Conservation (phyloP, 192 early-diverging fungal genomes). For the Umbelopsis sp. region DNA sequence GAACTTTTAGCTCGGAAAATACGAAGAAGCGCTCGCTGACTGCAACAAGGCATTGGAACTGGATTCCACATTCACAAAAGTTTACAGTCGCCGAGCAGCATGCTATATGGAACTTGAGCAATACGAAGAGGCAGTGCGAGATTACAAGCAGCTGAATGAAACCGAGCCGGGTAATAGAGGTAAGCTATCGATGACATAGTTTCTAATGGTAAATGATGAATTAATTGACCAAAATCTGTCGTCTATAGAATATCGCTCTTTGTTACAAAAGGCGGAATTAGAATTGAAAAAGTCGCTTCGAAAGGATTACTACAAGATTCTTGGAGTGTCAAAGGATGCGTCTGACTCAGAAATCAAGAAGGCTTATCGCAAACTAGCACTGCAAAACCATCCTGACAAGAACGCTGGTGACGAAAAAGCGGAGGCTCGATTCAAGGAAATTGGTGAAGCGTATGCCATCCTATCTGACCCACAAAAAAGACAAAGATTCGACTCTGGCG, state of each 20-base stretch:
- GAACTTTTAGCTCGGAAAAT: slow-evolving; percentile 49
- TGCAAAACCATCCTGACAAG: slow-evolving; percentile 93
- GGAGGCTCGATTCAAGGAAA: slow-evolving; percentile 83
- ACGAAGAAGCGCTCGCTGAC: slow-evolving; percentile 61
- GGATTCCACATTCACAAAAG: slow-evolving; percentile 66
- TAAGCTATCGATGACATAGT: slow-evolving; percentile 23
- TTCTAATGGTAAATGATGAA: neutral
- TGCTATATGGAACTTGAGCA: slow-evolving; percentile 70
- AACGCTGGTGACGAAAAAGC: slow-evolving; percentile 69
- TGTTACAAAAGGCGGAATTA: slow-evolving; percentile 60
- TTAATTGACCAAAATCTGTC: too few species aligned
- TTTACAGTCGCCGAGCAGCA: slow-evolving; percentile 78
- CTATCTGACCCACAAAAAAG: slow-evolving; percentile 83
- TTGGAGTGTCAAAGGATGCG: slow-evolving; percentile 76
- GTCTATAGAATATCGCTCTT: slow-evolving; percentile 39
- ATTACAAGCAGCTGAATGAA: slow-evolving; percentile 65
- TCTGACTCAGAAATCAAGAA: slow-evolving; percentile 81
- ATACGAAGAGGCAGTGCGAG: slow-evolving; percentile 80
- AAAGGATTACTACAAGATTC: slow-evolving; percentile 96
- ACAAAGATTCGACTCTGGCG: slow-evolving; percentile 77
- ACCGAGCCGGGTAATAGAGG: slow-evolving; percentile 66
- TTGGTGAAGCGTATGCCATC: slow-evolving; percentile 79
- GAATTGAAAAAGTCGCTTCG: slow-evolving; percentile 73
- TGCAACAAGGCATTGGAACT: slow-evolving; percentile 69
- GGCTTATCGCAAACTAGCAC: slow-evolving; percentile 82